Evolutionary conservation across 495 filamentous ascomycete species (phyloP).

Genomic region (Xeromyces bisporus): DNA sequence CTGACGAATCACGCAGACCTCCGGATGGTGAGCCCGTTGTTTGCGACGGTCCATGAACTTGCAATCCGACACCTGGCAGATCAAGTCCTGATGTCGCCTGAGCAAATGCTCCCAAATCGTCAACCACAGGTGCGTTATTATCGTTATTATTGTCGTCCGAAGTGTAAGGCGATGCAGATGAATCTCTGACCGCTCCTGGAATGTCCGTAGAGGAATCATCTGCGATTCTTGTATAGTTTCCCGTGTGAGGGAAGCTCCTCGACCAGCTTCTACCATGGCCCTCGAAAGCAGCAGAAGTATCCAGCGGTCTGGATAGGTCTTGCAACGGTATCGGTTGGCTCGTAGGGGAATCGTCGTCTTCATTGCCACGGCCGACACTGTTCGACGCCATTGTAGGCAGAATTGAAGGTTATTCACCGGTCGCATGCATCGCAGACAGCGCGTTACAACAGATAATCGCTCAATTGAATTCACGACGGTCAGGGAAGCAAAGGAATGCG

Average conservation of each 20-base stretch:
- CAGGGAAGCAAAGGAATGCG: too few relatives aligned
- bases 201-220: constrained; percentile 33
- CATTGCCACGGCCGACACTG: constrained; percentile 31
- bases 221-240: constrained; percentile 34
- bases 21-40: constrained; percentile 9
- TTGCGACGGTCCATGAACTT: too few relatives aligned
- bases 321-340: constrained; percentile 69
- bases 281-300: constrained; percentile 13
- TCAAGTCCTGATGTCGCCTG: constrained; percentile 43
- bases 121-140: constrained; percentile 25
- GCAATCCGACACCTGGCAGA: constrained; percentile 33
- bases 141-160: constrained; percentile 25
- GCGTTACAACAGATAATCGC: too few relatives aligned
- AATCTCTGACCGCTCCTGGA: constrained; percentile 8
- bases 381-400: constrained; percentile 44
- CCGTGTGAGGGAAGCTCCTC: constrained; percentile 16
- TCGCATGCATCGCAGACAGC: constrained; percentile 26
- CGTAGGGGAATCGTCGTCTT: constrained; percentile 26
- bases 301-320: constrained; percentile 51
- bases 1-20: constrained; percentile 9
- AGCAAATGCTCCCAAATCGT: constrained; percentile 37
- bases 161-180: constrained; percentile 7
- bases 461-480: background rate
- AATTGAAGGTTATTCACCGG: constrained; percentile 18
- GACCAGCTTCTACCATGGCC: constrained; percentile 14